A percentile compares a stretch with the other conserved stretches of the same genome.
Evolutionary conservation across 306 rosid genomes (phyloP).

Genomic region (Urtica urens): DNA sequence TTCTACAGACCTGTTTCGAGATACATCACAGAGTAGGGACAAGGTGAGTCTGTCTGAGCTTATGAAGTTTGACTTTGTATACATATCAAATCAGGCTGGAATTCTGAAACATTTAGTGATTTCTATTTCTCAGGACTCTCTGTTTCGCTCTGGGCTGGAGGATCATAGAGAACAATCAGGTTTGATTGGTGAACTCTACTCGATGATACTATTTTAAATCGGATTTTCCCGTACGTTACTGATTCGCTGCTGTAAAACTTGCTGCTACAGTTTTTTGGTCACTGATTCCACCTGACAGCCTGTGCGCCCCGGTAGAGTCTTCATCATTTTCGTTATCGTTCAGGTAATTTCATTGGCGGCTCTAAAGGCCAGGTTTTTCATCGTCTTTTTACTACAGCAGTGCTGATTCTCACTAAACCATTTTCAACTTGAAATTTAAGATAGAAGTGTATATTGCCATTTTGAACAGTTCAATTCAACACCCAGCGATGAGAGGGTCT

Average conservation of each 20-base stretch:
- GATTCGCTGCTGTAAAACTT: too few relatives aligned
- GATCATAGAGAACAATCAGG: conserved; percentile 57
- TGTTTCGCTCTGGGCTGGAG: conserved; percentile 51
- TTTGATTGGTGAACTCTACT: too few relatives aligned
- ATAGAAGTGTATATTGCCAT: too few relatives aligned
- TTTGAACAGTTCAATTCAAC: conserved; percentile 53
- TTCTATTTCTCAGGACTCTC: conserved; percentile 43
- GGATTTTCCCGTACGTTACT: conserved; percentile 7
- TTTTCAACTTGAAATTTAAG: background rate
- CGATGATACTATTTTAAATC: too few relatives aligned
- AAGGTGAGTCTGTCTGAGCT: conserved; percentile 34
- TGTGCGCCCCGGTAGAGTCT: conserved; percentile 56
- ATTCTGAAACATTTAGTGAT: conserved; percentile 1
- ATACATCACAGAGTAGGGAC: conserved; percentile 39
- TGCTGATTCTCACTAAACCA: too few relatives aligned
- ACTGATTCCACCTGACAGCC: conserved; percentile 51
- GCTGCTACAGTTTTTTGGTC: conserved; percentile 56
- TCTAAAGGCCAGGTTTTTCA: background rate
- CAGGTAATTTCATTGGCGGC: conserved; percentile 26
- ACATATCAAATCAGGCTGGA: conserved; percentile 1
- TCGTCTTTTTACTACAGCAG: background rate
- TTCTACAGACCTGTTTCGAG: conserved; percentile 43
- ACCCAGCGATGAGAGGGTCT: conserved; percentile 43
- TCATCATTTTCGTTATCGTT: conserved; percentile 67
- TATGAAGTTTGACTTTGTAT: conserved; percentile 8